Base-by-base conservation (phyloP, 164 flowering plant genomes). In the Umbellularia californica region DNA sequence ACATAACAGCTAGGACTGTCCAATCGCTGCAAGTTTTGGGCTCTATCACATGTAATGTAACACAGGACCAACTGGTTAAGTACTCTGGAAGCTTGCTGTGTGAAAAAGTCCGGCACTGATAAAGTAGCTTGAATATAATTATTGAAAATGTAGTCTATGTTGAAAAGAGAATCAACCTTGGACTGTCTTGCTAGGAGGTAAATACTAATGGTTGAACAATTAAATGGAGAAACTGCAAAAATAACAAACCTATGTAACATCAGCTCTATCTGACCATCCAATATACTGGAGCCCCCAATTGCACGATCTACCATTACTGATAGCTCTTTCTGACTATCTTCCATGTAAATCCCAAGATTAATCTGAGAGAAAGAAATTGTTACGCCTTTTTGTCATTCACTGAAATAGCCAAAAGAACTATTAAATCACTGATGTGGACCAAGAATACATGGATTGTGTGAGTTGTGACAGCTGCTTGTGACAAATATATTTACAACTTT, bases 231-330 rank as follows among this genome's bases (percentile, higher is more conserved):
- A 67, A 17, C 60, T 14, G 9, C 20, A 14, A 58, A 50, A 50
- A 62, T 22, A 73, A 22, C 70, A 74, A 65, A 91, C 98, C 99
- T 90, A 73, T 95, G 99, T 70, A 92, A 92, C 98, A 95, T 92
- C 73, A 95, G 78, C 84, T 95, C 99, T 75, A 92, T 74, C 79
- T 92, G 92, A 65, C 98, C 98, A 87, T 93, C 97, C 74, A 74
- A 74, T 75, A 90, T 19, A 82, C 99, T 92, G 72, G 98, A 84
- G 74, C 98, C 99, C 72, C 99, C 98, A 71, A 92, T 73, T 58
- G 98, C 79, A 10, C 99, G 90, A 77, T 95, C 98, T 47, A 95
- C 97, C 87, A 95, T 80, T 55, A 92, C 88, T 24, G 99, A 93
- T 65, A 95, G 80, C 78, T 95, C 97, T 55, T 70, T 83, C 22